These are phyloP conservation scores for Crithidia sp. DNA, from an alignment of 208 protist genomes.

Conservation along the genomic window DNA sequence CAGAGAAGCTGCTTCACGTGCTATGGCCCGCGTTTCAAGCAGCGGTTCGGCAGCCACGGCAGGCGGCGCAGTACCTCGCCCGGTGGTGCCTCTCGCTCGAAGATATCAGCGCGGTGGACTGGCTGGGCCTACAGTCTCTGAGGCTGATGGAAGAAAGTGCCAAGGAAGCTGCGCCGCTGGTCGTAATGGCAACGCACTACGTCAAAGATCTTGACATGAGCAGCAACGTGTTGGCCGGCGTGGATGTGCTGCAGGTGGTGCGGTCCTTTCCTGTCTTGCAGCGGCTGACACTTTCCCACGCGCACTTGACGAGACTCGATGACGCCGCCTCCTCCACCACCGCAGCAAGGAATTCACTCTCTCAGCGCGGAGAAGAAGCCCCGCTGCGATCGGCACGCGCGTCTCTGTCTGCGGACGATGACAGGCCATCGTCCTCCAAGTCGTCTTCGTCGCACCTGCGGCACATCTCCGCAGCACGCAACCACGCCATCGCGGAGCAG, in stretches of 20 bases:
- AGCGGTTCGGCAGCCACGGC: slow-evolving; percentile 31
- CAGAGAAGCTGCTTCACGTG: slow-evolving; percentile 35
- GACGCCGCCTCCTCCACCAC: not conserved
- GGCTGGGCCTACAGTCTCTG: slow-evolving; percentile 30
- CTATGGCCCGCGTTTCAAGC: slow-evolving; percentile 44
- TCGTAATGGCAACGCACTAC: not conserved
- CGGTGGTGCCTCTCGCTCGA: slow-evolving; percentile 68
- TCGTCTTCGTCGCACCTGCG: slow-evolving; percentile 37
- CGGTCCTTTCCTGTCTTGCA: slow-evolving; percentile 52
- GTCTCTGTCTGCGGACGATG: not conserved
- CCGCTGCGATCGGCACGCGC: not conserved
- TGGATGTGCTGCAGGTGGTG: slow-evolving; percentile 56
- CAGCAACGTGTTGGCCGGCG: slow-evolving; percentile 49
- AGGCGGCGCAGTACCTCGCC: slow-evolving; percentile 51
- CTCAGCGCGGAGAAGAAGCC: too few relatives aligned
- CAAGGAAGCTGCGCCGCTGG: not conserved
- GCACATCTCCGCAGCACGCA: slow-evolving; percentile 61
- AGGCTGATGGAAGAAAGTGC: not conserved
- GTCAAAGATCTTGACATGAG: slow-evolving; percentile 68
- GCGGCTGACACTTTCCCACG: slow-evolving; percentile 51
- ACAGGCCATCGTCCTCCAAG: not conserved
- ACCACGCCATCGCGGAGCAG: slow-evolving; percentile 45
- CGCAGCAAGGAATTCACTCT: not conserved
- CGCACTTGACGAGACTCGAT: slow-evolving; percentile 23
- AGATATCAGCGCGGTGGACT: slow-evolving; percentile 52